phyloP scores from a whole-genome alignment of 2,329 filamentous ascomycete species.

The Botryosphaeria dothidea region DNA sequence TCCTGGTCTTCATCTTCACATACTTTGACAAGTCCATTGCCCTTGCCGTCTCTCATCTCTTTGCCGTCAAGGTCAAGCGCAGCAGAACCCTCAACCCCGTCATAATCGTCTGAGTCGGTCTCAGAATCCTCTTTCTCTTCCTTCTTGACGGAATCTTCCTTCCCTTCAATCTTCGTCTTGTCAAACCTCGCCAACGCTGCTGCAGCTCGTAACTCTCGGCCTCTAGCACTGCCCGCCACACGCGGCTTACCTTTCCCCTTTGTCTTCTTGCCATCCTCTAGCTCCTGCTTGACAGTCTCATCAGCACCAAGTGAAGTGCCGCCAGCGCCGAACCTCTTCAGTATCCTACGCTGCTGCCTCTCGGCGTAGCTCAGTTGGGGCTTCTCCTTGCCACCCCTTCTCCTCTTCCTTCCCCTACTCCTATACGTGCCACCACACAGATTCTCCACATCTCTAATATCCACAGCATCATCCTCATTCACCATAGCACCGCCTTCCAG shows the following conservation, averaged over 20 bases:
- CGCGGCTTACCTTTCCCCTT: constrained; percentile 62
- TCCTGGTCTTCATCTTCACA: constrained; percentile 51
- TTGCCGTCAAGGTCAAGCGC: constrained; percentile 66
- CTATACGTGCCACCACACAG: constrained; percentile 76
- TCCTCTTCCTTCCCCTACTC: constrained; percentile 44
- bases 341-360: constrained; percentile 69
- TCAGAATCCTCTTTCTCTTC: constrained; percentile 19
- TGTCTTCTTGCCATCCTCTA: constrained; percentile 66
- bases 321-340: constrained; percentile 74
- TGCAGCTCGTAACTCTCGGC: constrained; percentile 73
- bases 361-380: constrained; percentile 66
- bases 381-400: constrained; percentile 25
- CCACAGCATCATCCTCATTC: constrained; percentile 61
- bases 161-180: constrained; percentile 47
- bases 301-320: constrained; percentile 71
- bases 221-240: constrained; percentile 72
- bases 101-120: constrained; percentile 32
- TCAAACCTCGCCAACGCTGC: constrained; percentile 76
- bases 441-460: constrained; percentile 66
- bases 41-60: constrained; percentile 65
- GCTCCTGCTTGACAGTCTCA: constrained; percentile 61
- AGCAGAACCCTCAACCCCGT: constrained; percentile 47
- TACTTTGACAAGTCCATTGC: constrained; percentile 68
- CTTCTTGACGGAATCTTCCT: constrained; percentile 33
- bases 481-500: constrained; percentile 55